Percentiles rank a stretch among this genome's conserved stretches.
Evolutionary conservation across 805 yeast genomes (phyloP).

Genomic region (Candida stauntonica): DNA sequence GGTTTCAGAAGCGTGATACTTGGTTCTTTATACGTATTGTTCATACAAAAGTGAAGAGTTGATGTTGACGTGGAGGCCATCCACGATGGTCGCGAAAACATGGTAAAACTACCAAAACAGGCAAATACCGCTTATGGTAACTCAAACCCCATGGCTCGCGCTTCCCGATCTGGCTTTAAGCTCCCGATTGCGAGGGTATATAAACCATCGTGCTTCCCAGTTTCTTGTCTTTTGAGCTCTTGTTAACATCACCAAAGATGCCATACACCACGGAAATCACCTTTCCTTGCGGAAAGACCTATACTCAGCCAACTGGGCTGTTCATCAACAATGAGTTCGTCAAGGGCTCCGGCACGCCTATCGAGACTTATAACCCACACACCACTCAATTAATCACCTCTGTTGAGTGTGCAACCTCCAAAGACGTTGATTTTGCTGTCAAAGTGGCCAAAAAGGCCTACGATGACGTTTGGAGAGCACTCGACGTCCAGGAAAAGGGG

Average conservation of each 20-base stretch:
- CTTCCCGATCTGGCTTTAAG: too few species aligned
- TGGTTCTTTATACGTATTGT: too few species aligned
- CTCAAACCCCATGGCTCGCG: too few species aligned
- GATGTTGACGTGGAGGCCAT: too few species aligned
- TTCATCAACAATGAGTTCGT: constrained; percentile 87
- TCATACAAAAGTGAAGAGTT: too few species aligned
- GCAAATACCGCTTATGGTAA: too few species aligned
- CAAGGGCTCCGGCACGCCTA: constrained; percentile 54
- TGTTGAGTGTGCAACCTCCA: constrained; percentile 17
- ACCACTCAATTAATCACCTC: constrained; percentile 57
- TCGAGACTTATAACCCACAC: constrained; percentile 50
- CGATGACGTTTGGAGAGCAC: constrained; percentile 58
- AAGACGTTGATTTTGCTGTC: constrained; percentile 24
- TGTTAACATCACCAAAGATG: constrained; percentile 1
- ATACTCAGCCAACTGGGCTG: constrained; percentile 80
- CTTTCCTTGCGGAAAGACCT: constrained; percentile 60
- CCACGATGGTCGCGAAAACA: too few species aligned
- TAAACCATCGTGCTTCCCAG: too few species aligned
- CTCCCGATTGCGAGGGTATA: too few species aligned
- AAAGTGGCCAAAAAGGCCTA: constrained; percentile 56
- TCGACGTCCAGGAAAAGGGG: constrained; percentile 55
- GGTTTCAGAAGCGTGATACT: too few species aligned
- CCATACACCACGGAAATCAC: constrained; percentile 33
- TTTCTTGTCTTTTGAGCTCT: neutral
- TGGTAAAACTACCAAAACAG: too few species aligned